These are phyloP conservation scores for Sporothrix humicola DNA, from an alignment of 2,329 filamentous ascomycete genomes.

Conservation along the genomic window DNA sequence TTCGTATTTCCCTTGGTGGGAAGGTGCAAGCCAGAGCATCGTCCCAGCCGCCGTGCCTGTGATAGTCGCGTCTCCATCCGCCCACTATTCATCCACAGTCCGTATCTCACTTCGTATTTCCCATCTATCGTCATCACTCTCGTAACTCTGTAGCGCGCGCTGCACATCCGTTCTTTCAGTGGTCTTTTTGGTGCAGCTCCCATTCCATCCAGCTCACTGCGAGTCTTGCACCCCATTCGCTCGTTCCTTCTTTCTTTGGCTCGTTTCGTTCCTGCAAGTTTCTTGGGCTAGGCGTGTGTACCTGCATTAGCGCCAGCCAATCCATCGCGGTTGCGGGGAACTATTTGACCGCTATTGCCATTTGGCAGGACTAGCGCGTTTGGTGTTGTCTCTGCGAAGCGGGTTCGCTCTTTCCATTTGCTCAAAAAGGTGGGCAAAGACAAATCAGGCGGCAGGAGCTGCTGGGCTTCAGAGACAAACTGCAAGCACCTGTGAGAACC, in stretches of 20 bases:
- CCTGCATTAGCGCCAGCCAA: constrained; percentile 29
- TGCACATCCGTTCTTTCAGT: constrained; percentile 13
- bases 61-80: constrained; percentile 2
- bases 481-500: neutral
- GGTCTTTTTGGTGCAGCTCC: neutral
- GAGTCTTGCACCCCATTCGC: neutral
- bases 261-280: constrained; percentile 18
- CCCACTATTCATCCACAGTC: neutral
- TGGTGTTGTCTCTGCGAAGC: constrained; percentile 11
- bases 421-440: neutral
- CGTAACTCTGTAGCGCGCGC: neutral
- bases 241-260: constrained; percentile 9
- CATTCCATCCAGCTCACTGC: neutral
- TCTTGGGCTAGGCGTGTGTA: constrained; percentile 12
- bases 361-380: constrained; percentile 18
- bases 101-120: neutral
- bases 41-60: neutral
- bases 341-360: constrained; percentile 6
- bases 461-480: neutral
- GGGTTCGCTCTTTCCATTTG: constrained; percentile 3
- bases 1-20: neutral
- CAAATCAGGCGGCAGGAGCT: neutral
- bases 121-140: neutral
- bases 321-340: constrained; percentile 3
- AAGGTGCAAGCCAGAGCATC: neutral